Evolutionary conservation across 176 grass and related monocot species (phyloP), one percentile per base, ranked within the genome.

Genomic region (Oryza meridionalis): DNA sequence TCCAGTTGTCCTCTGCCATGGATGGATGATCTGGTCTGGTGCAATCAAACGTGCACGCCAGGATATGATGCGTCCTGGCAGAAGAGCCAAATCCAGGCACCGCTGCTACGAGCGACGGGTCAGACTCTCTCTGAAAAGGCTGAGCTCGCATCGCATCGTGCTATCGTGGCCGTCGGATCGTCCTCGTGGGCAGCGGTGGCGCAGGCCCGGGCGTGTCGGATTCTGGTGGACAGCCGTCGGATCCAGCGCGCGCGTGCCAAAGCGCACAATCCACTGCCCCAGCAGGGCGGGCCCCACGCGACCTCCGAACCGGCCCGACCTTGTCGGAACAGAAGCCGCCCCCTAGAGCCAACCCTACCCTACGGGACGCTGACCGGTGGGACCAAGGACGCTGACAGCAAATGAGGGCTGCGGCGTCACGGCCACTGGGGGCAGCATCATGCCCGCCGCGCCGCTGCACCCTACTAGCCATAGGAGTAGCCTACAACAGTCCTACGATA

Each of bases 201-300:
- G n/a, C 7, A 58, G n/a, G 24, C 46, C 26, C 31, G 16, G 19
- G 1, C 70, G 43, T 77, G 81, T 88, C 67, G 75, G 22, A 47
- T 63, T 76, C 13, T 44, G 53, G 74, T 72, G 80, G 67, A 77
- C 80, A 88, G 80, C 80, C 40, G 86, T 81, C 79, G 72, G 79
- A 82, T 71, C 79, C 33, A 69, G 25, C 59, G 75, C 81, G 69
- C 69, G 86, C 81, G 79, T 77, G 79, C 70, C 85, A 10, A 81
- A 58, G 64, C 46, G 72, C 73, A 77, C 27, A 83, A 83, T 85
- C 72, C 42, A 83, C 26, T 37, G 70, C 70, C 43, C 58, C 53
- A 37, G 19, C 32, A 77, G 12, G 33, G 32, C 38, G 32, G 58
- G 58, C 1, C 75, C 53, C 33, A 13, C 75, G 27, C 38, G 38